These are phyloP conservation scores for Pneumocystis oryctolagi DNA, from an alignment of 1,139 yeast genomes.

Conservation along the genomic window DNA sequence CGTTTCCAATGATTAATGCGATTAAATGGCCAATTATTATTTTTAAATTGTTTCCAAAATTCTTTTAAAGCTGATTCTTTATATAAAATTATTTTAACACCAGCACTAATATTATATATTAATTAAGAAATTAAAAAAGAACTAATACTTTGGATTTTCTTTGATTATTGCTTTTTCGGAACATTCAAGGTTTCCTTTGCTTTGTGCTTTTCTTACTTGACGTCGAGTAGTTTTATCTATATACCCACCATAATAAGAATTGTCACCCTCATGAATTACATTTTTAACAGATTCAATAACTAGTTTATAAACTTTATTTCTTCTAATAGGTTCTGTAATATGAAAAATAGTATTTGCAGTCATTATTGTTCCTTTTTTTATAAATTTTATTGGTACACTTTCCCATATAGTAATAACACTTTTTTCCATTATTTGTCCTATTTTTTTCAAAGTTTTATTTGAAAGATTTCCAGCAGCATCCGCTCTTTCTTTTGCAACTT, in stretches of 20 bases:
- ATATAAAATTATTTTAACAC: constrained; percentile 67
- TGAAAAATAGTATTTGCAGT: constrained; percentile 45
- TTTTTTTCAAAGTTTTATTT: constrained; percentile 64
- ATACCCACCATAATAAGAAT: constrained; percentile 84
- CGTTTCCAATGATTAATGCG: constrained; percentile 46
- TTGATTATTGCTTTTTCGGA: constrained; percentile 47
- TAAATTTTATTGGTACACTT: constrained; percentile 77
- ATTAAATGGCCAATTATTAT: constrained; percentile 57
- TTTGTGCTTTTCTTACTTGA: constrained; percentile 38
- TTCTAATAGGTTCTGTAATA: constrained; percentile 85
- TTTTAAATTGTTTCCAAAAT: constrained; percentile 47
- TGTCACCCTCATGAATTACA: constrained; percentile 81
- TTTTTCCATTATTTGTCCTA: constrained; percentile 87
- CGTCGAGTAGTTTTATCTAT: constrained; percentile 74
- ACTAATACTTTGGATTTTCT: constrained; percentile 43
- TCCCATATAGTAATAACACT: constrained; percentile 94
- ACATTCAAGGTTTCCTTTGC: constrained; percentile 43
- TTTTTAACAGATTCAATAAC: constrained; percentile 47
- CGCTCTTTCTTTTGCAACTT: constrained; percentile 37
- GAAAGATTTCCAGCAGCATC: constrained; percentile 34
- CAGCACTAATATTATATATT: constrained; percentile 34
- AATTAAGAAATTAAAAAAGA: not conserved
- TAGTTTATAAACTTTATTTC: constrained; percentile 67
- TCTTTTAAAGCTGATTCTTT: constrained; percentile 59
- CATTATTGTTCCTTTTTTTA: constrained; percentile 62